Percentiles rank a stretch among this genome's conserved stretches.
phyloP scores from a whole-genome alignment of 2,329 filamentous ascomycete genomes.

The Tolypocladium tropicale region DNA sequence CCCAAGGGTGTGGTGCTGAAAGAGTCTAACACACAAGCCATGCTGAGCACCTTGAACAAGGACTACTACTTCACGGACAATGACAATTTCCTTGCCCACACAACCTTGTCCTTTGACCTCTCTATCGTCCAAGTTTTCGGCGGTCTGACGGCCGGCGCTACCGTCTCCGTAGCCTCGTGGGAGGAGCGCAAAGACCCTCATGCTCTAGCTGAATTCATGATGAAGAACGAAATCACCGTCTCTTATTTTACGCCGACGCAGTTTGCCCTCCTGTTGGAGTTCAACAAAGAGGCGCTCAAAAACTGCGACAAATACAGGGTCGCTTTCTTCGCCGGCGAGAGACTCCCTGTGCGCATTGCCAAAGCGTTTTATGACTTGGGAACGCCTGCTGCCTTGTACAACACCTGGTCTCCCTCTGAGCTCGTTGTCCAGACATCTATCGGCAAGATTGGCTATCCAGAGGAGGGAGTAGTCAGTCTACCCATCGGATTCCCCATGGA shows the following conservation, averaged over 20 bases:
- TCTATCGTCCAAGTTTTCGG: not conserved
- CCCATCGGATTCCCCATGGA: not conserved
- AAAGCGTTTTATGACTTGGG: not conserved
- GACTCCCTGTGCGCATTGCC: not conserved
- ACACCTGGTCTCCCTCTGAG: not conserved
- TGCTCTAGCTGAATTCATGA: not conserved
- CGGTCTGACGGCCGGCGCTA: not conserved
- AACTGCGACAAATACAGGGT: not conserved
- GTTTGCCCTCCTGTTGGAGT: not conserved
- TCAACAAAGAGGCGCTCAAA: not conserved
- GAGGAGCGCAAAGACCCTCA: not conserved
- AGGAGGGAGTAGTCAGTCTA: not conserved
- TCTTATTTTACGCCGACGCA: not conserved
- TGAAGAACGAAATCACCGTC: not conserved
- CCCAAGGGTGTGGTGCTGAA: not conserved
- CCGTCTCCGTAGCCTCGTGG: not conserved
- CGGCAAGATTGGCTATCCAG: not conserved
- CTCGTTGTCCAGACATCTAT: not conserved
- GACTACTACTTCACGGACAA: not conserved
- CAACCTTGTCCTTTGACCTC: not conserved
- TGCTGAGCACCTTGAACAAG: not conserved
- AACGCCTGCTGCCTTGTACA: not conserved
- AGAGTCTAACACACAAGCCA: not conserved
- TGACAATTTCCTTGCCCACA: not conserved
- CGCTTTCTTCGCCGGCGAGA: not conserved